Base-by-base conservation (phyloP, 2,329 filamentous ascomycete species). In the Diplodia intermedia region DNA sequence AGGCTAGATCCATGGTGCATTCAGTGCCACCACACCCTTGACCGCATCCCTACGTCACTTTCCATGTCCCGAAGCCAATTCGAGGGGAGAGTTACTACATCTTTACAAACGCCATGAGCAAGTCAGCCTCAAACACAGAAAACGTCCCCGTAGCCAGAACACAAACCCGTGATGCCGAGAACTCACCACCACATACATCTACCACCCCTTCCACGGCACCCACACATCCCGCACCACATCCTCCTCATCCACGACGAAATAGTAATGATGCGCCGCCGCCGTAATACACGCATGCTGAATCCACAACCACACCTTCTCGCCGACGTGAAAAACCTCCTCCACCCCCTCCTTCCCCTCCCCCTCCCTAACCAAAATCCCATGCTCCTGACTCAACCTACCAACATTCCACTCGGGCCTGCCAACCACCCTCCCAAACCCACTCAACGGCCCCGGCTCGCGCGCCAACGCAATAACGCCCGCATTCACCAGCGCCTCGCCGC, bases 301-400 rank as follows among this genome's bases (percentile, higher is more conserved):
- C 36, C 60, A 53, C 52, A 68, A 38, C 40, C 53, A 68, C 50
- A 68, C 49, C 60, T 50, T 36, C 57, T 68, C 29, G 3, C 66
- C 66, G n/a, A 78, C 72, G 69, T 76, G 75, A 63, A 77, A 73
- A 47, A 72, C 70, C 9, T 75, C 71, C 31, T 73, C 71, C 6
- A 76, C 68, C 57, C 15, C 29, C 23, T 11, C 14, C 31, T 14
- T 38, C 2, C 18, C 56, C 4, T 15, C 38, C 23, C 18, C 20
- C 38, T 62, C 56, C 26, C 20, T 43, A 26, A 55, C 49, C 57
- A 68, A 29, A 43, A 68, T 68, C 23, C 66, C 66, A 31, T 68
- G 66, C 60, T 68, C 57, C 60, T 68, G 66, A 20, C 66, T 68
- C 49, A 68, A 20, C 52, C 60, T 47, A 11, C 66, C 66, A 0